phyloP scores from a whole-genome alignment of 176 grass and related monocot species.

The Triticum urartu region DNA sequence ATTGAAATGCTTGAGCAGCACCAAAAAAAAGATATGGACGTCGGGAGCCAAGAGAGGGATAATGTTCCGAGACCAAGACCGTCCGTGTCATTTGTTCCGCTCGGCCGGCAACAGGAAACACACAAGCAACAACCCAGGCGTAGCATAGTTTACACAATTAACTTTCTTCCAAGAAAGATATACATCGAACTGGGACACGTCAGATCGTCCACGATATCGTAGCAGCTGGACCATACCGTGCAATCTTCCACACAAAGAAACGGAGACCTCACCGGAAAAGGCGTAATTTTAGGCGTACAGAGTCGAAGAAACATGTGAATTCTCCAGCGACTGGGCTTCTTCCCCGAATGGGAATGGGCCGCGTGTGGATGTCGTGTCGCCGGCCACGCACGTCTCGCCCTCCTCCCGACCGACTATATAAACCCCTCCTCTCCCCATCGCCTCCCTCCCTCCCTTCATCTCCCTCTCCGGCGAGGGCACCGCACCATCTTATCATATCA shows the following conservation, averaged over 20 bases:
- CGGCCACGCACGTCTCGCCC: slow-evolving; percentile 21
- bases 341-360: background rate
- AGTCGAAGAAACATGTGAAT: background rate
- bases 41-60: too few species aligned
- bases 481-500: background rate
- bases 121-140: background rate
- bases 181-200: background rate
- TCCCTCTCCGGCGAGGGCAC: background rate
- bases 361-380: background rate
- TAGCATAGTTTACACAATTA: background rate
- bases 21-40: too few species aligned
- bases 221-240: background rate
- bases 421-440: background rate
- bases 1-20: too few species aligned
- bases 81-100: background rate
- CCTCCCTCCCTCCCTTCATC: background rate
- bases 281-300: background rate
- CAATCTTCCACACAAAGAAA: background rate
- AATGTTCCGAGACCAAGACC: background rate
- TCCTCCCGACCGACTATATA: slow-evolving; percentile 15
- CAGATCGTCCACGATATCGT: background rate
- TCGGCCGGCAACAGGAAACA: background rate
- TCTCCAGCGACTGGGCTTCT: background rate
- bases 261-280: background rate
- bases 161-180: background rate